A percentile compares a stretch with the other conserved stretches of the same genome.
phyloP scores from a whole-genome alignment of 2,329 filamentous ascomycete species.

The Ophiosphaerella herpotricha region DNA sequence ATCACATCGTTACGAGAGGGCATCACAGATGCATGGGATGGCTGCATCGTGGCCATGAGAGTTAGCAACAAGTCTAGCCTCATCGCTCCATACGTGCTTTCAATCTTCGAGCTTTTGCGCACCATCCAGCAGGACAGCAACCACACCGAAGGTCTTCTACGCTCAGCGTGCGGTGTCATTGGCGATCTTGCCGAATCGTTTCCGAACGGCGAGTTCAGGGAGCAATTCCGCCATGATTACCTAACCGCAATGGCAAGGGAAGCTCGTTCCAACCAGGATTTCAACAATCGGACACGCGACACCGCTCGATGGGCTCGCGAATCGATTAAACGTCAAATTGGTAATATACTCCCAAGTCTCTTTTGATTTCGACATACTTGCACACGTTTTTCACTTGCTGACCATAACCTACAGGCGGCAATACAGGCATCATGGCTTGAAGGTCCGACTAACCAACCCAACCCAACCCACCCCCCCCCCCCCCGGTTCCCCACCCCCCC shows the following conservation, averaged over 20 bases:
- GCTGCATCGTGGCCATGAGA: conserved; percentile 95
- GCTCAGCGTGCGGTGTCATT: conserved; percentile 96
- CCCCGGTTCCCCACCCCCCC: conserved; percentile 8
- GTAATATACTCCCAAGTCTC: conserved; percentile 21
- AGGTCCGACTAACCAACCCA: conserved; percentile 9
- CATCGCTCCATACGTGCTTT: conserved; percentile 77
- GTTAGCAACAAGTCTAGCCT: conserved; percentile 72
- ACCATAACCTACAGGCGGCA: conserved; percentile 36
- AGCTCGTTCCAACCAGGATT: conserved; percentile 86
- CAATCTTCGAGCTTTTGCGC: conserved; percentile 86
- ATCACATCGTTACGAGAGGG: conserved; percentile 92
- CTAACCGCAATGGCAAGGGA: conserved; percentile 88
- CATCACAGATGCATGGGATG: conserved; percentile 99
- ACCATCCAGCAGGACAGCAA: conserved; percentile 80
- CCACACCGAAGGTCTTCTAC: conserved; percentile 87
- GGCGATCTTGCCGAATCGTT: conserved; percentile 95
- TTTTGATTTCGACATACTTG: background rate
- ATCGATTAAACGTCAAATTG: conserved; percentile 89
- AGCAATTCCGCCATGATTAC: conserved; percentile 90
- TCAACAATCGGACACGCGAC: conserved; percentile 80
- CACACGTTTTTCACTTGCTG: conserved; percentile 28
- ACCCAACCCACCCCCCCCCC: too few relatives aligned
- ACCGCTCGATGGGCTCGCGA: conserved; percentile 97
- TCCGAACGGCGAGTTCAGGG: conserved; percentile 82
- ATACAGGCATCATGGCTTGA: conserved; percentile 45